Conservation (phyloP, 495 filamentous ascomycete species). For the Penicillium silybi region DNA sequence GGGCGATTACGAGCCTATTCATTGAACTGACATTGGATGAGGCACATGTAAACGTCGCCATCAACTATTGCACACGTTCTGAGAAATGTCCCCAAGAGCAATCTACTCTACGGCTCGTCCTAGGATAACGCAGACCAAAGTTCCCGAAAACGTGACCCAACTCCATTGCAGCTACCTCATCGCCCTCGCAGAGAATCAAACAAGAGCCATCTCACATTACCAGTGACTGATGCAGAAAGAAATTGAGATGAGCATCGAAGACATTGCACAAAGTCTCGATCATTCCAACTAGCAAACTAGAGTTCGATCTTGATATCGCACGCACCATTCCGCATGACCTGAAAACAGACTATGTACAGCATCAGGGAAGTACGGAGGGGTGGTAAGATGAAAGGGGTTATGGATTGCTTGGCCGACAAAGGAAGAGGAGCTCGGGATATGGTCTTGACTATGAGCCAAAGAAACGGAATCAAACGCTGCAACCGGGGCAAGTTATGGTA, state of each 20-base stretch:
- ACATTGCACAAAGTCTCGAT: neutral
- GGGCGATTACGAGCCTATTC: neutral
- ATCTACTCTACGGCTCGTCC: neutral
- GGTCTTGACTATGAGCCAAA: neutral
- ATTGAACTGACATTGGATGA: neutral
- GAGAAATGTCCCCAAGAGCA: neutral
- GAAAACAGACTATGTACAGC: neutral
- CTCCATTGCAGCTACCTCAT: neutral
- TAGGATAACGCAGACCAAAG: neutral
- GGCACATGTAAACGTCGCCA: neutral
- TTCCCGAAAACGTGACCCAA: neutral
- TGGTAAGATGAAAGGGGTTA: slow-evolving; percentile 1
- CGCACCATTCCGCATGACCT: neutral
- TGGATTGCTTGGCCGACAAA: slow-evolving; percentile 8
- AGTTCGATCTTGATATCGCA: neutral
- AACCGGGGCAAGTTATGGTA: neutral
- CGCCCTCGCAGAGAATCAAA: neutral
- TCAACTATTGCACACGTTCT: neutral
- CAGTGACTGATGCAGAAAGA: neutral
- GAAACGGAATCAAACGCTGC: neutral
- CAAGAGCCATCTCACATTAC: neutral
- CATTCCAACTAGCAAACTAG: neutral
- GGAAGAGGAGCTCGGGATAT: neutral
- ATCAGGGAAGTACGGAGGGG: neutral
- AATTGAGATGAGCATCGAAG: slow-evolving; percentile 5